Evolutionary conservation across 2,329 filamentous ascomycete genomes (phyloP).

Genomic region (Septoria petroselini): DNA sequence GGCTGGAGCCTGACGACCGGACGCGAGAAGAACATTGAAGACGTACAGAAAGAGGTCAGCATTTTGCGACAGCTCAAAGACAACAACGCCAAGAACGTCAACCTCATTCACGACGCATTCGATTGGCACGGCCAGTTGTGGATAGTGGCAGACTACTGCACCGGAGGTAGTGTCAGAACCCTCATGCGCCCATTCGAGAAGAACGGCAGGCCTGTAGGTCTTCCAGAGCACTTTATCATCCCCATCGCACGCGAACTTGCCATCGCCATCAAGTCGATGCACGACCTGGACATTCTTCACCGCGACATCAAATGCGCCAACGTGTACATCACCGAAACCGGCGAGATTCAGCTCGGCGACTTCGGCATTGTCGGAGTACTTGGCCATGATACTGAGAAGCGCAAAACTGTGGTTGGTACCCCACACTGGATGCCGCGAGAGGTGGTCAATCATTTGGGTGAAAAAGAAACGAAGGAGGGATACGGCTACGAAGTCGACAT

Average conservation of each 20-base stretch:
- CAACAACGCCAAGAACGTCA: slow-evolving; percentile 73
- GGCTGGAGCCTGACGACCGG: slow-evolving; percentile 52
- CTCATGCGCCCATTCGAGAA: slow-evolving; percentile 49
- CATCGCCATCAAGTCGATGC: slow-evolving; percentile 57
- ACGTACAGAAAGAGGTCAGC: slow-evolving; percentile 61
- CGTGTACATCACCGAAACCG: slow-evolving; percentile 72
- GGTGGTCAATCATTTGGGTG: slow-evolving; percentile 42
- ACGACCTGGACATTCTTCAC: slow-evolving; percentile 65
- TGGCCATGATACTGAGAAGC: slow-evolving; percentile 68
- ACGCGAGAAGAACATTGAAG: slow-evolving; percentile 54
- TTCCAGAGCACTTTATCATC: slow-evolving; percentile 62
- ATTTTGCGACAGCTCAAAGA: slow-evolving; percentile 71
- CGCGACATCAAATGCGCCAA: slow-evolving; percentile 70
- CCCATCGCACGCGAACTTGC: slow-evolving; percentile 63
- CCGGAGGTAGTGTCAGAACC: slow-evolving; percentile 73
- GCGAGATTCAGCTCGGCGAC: slow-evolving; percentile 75
- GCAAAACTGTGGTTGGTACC: slow-evolving; percentile 77
- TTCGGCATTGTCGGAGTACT: slow-evolving; percentile 79
- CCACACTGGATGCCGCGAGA: slow-evolving; percentile 86
- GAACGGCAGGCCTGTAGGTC: slow-evolving; percentile 32
- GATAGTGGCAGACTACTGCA: slow-evolving; percentile 85
- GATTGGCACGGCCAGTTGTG: slow-evolving; percentile 77
- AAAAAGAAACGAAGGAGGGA: slow-evolving; percentile 37
- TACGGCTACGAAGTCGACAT: slow-evolving; percentile 63
- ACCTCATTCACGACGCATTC: slow-evolving; percentile 74